A percentile compares a stretch with the other conserved stretches of the same genome.
Conservation (phyloP, 1,284 basidiomycete species). For the Microbotryum intermedium region DNA sequence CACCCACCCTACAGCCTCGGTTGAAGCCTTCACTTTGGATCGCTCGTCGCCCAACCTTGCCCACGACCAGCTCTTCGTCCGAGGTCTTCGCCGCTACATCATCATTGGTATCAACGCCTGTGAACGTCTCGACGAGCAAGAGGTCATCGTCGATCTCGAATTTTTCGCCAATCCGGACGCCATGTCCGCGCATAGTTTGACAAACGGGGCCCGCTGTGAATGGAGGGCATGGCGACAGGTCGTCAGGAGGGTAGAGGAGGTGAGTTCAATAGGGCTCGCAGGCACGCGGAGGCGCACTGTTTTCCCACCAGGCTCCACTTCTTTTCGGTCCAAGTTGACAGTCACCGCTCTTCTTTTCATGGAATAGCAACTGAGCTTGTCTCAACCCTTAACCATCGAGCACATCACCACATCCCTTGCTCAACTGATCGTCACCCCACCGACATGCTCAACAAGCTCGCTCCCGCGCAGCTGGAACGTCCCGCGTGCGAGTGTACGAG, state of each 20-base stretch:
- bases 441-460: slow-evolving; percentile 32
- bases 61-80: slow-evolving; percentile 41
- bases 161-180: slow-evolving; percentile 38
- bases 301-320: slow-evolving; percentile 2
- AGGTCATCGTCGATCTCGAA: slow-evolving; percentile 54
- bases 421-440: slow-evolving; percentile 36
- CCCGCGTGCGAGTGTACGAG: slow-evolving; percentile 49
- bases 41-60: slow-evolving; percentile 6
- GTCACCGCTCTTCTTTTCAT: slow-evolving; percentile 29
- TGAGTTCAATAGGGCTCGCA: slow-evolving; percentile 38
- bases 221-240: slow-evolving; percentile 43
- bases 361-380: slow-evolving; percentile 42
- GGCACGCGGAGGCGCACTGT: slow-evolving; percentile 29
- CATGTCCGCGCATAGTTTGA: slow-evolving; percentile 30
- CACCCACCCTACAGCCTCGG: not conserved
- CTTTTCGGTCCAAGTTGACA: not conserved
- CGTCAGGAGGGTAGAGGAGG: slow-evolving; percentile 43
- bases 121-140: slow-evolving; percentile 61
- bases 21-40: not conserved
- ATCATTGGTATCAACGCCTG: slow-evolving; percentile 66
- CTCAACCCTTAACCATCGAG: slow-evolving; percentile 63
- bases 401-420: slow-evolving; percentile 59
- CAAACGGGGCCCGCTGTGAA: slow-evolving; percentile 27
- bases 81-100: slow-evolving; percentile 43
- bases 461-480: slow-evolving; percentile 21